Base-by-base conservation (phyloP, 495 filamentous ascomycete species). In the Penicillium antarcticum region DNA sequence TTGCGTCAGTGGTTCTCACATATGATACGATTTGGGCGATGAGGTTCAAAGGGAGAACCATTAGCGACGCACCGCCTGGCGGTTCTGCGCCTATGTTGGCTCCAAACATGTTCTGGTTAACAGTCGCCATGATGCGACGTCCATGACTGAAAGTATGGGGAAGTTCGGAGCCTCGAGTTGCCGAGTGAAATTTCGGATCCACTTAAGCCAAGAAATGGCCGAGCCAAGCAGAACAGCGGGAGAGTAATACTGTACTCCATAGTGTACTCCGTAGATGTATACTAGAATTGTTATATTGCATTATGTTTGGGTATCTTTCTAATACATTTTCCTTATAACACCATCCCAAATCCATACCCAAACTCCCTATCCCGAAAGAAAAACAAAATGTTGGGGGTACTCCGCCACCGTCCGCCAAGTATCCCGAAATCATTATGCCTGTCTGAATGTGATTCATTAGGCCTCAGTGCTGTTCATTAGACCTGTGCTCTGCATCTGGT, bases 21-120 rank as follows among this genome's bases (percentile, higher is more conserved):
- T 76, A 66, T 26, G 72, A 69, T 34, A 84, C 69, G 35, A 86
- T 83, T 42, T 73, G 67, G 35, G 71, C 78, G 49, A 86, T 76
- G 42, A 86, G 57, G 55, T 84, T 81, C 54, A 86, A 62, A 21
- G 82, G 82, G 12, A 85, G 64, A n/a, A 67, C 63, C 59, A 78
- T 57, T 45, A 77, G 46, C 44, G 68, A 68, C 4, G 65, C 63
- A 16, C 62, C 67, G 21, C 63, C 56, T 33, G 67, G 67, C 17
- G 46, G 62, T 43, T 74, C 68, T 9, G 53, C 57, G 23, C 50
- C 50, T 48, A 77, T 60, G 49, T 56, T 71, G 48, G 71, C 67
- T 44, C 71, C 71, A 48, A 78, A 77, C 69, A 78, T 77, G 42
- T 75, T 76, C 55, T 45, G 66, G 52, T 75, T 73, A 62, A 74